Evolutionary conservation across 2,329 filamentous ascomycete genomes (phyloP).

Genomic region (Phyllosticta citribraziliensis): DNA sequence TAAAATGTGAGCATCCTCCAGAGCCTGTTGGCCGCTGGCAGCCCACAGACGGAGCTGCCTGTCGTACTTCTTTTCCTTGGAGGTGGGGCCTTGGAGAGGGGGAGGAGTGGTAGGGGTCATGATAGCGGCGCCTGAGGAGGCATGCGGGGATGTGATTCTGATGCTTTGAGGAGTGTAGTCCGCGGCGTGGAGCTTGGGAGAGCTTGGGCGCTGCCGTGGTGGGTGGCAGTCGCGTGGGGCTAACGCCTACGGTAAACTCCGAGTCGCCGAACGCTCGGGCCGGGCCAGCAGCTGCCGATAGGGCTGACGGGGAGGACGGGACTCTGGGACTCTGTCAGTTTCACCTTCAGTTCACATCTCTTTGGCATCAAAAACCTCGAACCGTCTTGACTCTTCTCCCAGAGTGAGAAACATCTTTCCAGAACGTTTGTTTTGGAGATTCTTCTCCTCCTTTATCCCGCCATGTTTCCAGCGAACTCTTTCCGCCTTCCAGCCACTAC

Average conservation of each 20-base stretch:
- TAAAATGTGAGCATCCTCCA: constrained; percentile 87
- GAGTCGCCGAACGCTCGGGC: constrained; percentile 7
- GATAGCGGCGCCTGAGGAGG: background rate
- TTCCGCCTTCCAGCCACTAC: background rate
- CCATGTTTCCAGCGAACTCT: background rate
- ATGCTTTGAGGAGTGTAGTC: background rate
- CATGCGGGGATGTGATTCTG: background rate
- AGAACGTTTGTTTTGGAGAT: background rate
- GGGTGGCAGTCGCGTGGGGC: background rate
- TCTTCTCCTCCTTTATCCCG: background rate
- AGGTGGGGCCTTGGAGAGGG: constrained; percentile 31
- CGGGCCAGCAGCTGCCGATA: constrained; percentile 5
- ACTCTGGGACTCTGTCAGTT: background rate
- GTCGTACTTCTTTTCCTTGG: constrained; percentile 63
- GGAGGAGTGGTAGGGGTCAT: constrained; percentile 29
- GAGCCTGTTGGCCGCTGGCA: constrained; percentile 76
- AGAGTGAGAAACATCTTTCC: background rate
- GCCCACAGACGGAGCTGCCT: constrained; percentile 93
- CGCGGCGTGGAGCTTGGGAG: background rate
- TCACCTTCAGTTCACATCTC: background rate
- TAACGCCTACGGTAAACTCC: background rate
- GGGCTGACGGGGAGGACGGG: background rate
- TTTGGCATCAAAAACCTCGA: background rate
- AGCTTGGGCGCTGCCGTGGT: background rate
- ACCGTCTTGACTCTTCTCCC: background rate